Base-by-base conservation (phyloP, 2,329 filamentous ascomycete genomes). In the Calonectria fujianensis region DNA sequence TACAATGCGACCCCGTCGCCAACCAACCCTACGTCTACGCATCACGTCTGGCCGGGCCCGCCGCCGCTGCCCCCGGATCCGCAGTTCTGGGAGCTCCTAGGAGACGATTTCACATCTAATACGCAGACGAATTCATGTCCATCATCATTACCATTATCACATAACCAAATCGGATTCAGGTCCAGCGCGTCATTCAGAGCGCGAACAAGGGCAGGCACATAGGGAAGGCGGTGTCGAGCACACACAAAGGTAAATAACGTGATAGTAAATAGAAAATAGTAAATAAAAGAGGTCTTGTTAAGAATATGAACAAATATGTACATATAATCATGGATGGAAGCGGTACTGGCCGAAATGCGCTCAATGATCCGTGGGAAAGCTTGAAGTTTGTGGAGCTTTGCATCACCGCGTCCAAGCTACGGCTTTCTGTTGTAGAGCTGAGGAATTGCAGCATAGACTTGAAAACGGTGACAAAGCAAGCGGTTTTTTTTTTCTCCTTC, bases 81-180 rank as follows among this genome's bases (percentile, higher is more conserved):
- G 0, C 79, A 79, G 16, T 64, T 70, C 31, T 79, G 78, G 76
- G 72, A 63, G 1, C 37, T 76, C 6, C 52, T 77, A 35, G 51
- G 18, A 7, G 71, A 77, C 6, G 72, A 75, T 9, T 10, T 77
- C 4, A 51, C 74, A 10, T 31, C 70, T 0, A 61, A 71, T 27
- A 35, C 78, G 11, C 79, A 74, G 3, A 52, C 66, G 0, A 76
- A 74, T 6, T 11, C 78, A 79, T 48, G 75, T 79, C 0, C 78
- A 79, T 13, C 78, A 79, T 9, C 74, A 79, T 14, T 79, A 79
- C 2, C 78, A 79, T 1, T 79, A 79, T n/a, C 78, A 79, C 35
- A 68, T 68, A 20, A 68, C 50, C 8, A 68, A 68, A 27, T 39
- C 48, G 1, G 65, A 57, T 45, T n/a, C 65, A 29, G n/a, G 13